phyloP scores from a whole-genome alignment of 768 basidiomycete species.

The Trametes punicea region DNA sequence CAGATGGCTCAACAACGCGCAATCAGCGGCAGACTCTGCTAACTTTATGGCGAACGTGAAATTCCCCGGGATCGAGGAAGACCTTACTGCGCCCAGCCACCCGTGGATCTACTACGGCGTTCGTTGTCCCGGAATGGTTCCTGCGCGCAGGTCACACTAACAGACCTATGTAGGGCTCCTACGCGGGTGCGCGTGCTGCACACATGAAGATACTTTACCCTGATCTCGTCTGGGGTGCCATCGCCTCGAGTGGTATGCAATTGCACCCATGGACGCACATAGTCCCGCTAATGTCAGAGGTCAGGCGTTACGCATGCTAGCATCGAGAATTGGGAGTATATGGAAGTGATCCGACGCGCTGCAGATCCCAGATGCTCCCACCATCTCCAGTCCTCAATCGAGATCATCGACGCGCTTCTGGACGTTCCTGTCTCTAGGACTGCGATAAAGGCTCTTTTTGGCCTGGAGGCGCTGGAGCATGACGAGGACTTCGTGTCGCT shows the following conservation, averaged over 20 bases:
- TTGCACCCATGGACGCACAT: neutral
- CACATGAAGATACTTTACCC: slow-evolving; percentile 89
- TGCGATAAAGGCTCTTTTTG: slow-evolving; percentile 72
- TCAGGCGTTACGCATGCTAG: slow-evolving; percentile 83
- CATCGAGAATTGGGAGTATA: slow-evolving; percentile 83
- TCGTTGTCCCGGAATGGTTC: slow-evolving; percentile 24
- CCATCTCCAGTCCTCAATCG: slow-evolving; percentile 55
- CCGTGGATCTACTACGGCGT: slow-evolving; percentile 97
- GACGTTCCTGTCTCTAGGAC: slow-evolving; percentile 39
- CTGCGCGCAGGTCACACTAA: too few species aligned
- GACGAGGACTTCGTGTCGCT: slow-evolving; percentile 78
- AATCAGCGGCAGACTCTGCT: slow-evolving; percentile 87
- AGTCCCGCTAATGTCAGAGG: neutral
- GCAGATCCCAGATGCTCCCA: slow-evolving; percentile 61
- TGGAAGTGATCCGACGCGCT: slow-evolving; percentile 72
- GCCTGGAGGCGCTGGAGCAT: slow-evolving; percentile 60
- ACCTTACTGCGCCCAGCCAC: slow-evolving; percentile 66
- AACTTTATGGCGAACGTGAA: slow-evolving; percentile 84
- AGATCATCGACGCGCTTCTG: slow-evolving; percentile 61
- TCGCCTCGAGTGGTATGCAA: slow-evolving; percentile 75
- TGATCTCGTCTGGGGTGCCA: slow-evolving; percentile 83
- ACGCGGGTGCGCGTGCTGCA: slow-evolving; percentile 90
- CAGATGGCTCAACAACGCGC: slow-evolving; percentile 87
- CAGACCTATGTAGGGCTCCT: slow-evolving; percentile 59
- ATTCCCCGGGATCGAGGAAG: slow-evolving; percentile 66